Conservation (phyloP, 2,329 filamentous ascomycete species). For the Shiraia sp. region DNA sequence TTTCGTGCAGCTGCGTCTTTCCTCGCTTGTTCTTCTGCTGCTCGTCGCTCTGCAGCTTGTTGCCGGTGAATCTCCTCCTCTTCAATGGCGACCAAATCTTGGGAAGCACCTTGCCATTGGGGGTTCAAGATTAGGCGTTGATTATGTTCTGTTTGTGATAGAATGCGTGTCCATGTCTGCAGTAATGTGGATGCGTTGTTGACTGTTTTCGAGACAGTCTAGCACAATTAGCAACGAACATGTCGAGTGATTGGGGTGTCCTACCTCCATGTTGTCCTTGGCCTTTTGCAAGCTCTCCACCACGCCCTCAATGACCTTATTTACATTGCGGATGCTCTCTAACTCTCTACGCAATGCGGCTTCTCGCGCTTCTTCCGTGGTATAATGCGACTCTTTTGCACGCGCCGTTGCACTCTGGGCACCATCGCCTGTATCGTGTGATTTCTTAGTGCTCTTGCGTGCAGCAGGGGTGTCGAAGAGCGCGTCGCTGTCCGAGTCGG, state of each 20-base stretch:
- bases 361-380: slow-evolving; percentile 71
- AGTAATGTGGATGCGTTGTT: slow-evolving; percentile 85
- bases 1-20: slow-evolving; percentile 67
- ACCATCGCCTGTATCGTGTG: slow-evolving; percentile 44
- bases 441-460: slow-evolving; percentile 42
- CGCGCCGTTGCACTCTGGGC: slow-evolving; percentile 44
- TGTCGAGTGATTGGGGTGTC: slow-evolving; percentile 16
- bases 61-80: slow-evolving; percentile 74
- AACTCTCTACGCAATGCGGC: slow-evolving; percentile 76
- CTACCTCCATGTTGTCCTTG: slow-evolving; percentile 76
- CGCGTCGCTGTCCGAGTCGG: slow-evolving; percentile 60
- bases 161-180: slow-evolving; percentile 93
- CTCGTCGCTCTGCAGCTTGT: slow-evolving; percentile 76
- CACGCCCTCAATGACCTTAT: slow-evolving; percentile 81
- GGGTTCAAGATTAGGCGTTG: slow-evolving; percentile 88
- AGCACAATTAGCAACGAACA: slow-evolving; percentile 10
- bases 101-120: slow-evolving; percentile 83
- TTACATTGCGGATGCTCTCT: slow-evolving; percentile 81
- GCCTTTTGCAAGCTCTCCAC: slow-evolving; percentile 72
- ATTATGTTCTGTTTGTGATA: slow-evolving; percentile 97
- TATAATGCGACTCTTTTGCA: slow-evolving; percentile 57
- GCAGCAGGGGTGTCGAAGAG: slow-evolving; percentile 61
- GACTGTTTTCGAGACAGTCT: slow-evolving; percentile 86
- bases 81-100: slow-evolving; percentile 86
- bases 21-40: slow-evolving; percentile 76